Base-by-base conservation (phyloP, 805 yeast species). In the Jamesozyma rosinii region DNA sequence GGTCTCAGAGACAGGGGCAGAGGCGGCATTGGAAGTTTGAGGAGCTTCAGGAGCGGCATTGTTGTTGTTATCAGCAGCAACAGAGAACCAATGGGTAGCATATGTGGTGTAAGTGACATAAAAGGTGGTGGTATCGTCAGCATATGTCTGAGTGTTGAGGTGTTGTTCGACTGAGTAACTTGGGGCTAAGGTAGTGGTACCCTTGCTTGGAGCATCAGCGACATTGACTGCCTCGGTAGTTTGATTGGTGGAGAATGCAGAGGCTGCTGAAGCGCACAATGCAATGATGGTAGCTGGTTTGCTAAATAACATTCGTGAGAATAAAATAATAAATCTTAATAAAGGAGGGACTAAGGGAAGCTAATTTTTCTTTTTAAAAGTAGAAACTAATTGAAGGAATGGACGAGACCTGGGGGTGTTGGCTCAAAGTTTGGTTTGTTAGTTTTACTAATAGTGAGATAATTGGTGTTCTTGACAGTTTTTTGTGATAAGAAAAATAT, bases 81-180 rank as follows among this genome's bases (percentile, higher is more conserved):
- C 8, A 8, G 57, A 46, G 32, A 42, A 44, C 57, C 55, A 54
- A 30, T 38, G 26, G 21, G 59, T 58, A n/a, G 44, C 26, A 39
- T 40, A 58, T 13, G 46, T 27, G 24, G 61, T 56, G 20, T 47
- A 47, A 6, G 62, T 58, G 34, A 55, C 45, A 35, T 43, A 53
- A 31, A 50, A 48, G 26, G 61, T 58, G 27, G 60, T 53, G 8
- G 57, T 52, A 13, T 46, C 52, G 34, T 57, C 59, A 29, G 45
- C 43, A 37, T 55, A 56, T 20, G 54, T 49, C 14, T 38, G 34
- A 11, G 50, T 48, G 21, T 47, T 50, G 1, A 46, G 44, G 21
- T 42, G 35, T 21, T 58, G 45, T 18, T 35, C 44, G 9, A 56
- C 53, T 6, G 57, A 44, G 36, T 49, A 47, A 33, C 35, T 33